These are phyloP conservation scores for Vitis labrusca DNA, from an alignment of 164 flowering plant species.

Conservation along the genomic window DNA sequence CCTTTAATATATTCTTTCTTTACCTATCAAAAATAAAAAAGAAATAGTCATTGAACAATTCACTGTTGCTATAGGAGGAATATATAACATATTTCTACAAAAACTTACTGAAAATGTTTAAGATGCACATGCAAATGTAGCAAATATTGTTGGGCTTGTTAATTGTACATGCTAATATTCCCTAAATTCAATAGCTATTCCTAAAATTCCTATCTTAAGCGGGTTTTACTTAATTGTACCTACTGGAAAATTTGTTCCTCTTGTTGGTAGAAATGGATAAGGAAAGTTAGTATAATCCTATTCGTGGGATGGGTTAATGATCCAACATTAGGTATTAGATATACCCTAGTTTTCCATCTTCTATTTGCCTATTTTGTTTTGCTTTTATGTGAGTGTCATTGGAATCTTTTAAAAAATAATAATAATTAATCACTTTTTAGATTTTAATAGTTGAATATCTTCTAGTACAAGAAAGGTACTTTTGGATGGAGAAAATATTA, in stretches of 20 bases:
- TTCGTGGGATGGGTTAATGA: conserved; percentile 98
- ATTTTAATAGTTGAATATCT: conserved; percentile 10
- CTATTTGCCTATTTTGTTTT: background rate
- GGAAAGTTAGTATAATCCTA: conserved; percentile 98
- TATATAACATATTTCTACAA: too few relatives aligned
- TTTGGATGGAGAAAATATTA: conserved; percentile 93
- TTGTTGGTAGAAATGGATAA: conserved; percentile 97
- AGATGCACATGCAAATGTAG: too few relatives aligned
- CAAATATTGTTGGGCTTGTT: too few relatives aligned
- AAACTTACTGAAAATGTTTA: too few relatives aligned
- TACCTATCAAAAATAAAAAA: too few relatives aligned
- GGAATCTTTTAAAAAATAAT: background rate
- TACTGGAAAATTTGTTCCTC: conserved; percentile 90
- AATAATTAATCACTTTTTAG: background rate
- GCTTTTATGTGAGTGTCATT: background rate
- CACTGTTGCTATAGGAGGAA: too few relatives aligned
- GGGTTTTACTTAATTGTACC: conserved; percentile 92
- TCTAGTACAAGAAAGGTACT: conserved; percentile 87
- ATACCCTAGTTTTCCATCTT: too few relatives aligned
- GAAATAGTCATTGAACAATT: too few relatives aligned
- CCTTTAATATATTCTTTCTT: too few relatives aligned
- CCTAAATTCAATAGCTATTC: conserved; percentile 5
- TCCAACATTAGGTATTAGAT: conserved; percentile 81
- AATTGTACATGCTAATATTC: too few relatives aligned
- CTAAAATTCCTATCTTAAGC: conserved; percentile 95